Conservation (phyloP, 164 flowering plant genomes). For the Magnolia kwangsiensis region DNA sequence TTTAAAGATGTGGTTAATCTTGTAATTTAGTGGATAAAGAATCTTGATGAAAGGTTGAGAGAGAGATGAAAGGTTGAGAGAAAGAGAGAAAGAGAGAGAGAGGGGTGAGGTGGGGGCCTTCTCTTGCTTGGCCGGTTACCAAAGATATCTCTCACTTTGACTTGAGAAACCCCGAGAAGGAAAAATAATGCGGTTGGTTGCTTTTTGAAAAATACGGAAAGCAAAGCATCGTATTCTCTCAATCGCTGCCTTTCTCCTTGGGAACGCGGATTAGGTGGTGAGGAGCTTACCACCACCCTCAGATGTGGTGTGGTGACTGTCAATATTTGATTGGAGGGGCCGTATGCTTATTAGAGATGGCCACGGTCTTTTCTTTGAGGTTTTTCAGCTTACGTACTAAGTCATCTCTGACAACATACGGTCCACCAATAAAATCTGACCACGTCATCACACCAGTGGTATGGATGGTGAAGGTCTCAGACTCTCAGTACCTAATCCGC, state of each 20-base stretch:
- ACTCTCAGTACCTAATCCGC: neutral
- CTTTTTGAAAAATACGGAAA: conserved; percentile 23
- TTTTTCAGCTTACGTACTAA: no score
- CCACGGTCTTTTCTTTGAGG: no score
- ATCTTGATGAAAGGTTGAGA: neutral
- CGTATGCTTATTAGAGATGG: no score
- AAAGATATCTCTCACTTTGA: conserved; percentile 44
- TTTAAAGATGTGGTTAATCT: neutral
- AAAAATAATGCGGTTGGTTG: conserved; percentile 9
- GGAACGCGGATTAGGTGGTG: no score
- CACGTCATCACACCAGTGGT: no score
- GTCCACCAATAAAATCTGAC: no score
- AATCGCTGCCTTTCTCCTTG: neutral
- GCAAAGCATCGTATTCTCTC: conserved; percentile 44
- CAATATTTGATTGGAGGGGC: no score
- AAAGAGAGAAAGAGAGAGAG: neutral
- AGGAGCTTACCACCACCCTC: no score
- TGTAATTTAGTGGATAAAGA: no score
- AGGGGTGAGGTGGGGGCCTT: conserved; percentile 25
- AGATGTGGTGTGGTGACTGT: no score
- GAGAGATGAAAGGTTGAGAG: neutral
- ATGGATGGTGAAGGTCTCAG: neutral
- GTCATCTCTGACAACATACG: no score
- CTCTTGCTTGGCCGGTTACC: conserved; percentile 36
- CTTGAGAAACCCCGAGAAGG: conserved; percentile 28